Conservation (phyloP, 305 asterid species). For the Plantago rigida region DNA sequence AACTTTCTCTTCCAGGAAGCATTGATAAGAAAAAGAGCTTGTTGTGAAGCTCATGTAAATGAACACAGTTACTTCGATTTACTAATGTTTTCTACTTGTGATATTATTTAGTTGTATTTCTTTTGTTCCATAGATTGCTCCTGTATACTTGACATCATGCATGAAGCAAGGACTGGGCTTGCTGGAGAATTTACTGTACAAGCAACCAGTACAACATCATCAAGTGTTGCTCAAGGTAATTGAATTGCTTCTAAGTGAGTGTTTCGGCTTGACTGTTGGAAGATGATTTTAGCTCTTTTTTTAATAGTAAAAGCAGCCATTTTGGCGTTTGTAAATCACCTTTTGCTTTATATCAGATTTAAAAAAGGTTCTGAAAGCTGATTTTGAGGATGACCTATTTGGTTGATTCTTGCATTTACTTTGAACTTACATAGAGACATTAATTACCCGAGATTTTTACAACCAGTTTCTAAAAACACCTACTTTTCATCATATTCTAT, state of each 20-base stretch:
- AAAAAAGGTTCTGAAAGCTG: too few relatives aligned
- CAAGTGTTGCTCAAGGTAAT: constrained; percentile 75
- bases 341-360: too few relatives aligned
- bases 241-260: constrained; percentile 4
- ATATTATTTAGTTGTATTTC: constrained; percentile 13
- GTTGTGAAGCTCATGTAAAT: neutral
- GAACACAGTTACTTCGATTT: neutral
- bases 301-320: too few relatives aligned
- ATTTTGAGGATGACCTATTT: too few relatives aligned
- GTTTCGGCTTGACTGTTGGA: too few relatives aligned
- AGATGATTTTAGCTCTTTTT: too few relatives aligned
- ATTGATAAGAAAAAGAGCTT: neutral
- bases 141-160: constrained; percentile 79
- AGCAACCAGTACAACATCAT: constrained; percentile 74
- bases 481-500: too few relatives aligned
- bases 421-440: too few relatives aligned
- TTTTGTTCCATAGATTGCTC: constrained; percentile 57
- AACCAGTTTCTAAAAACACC: too few relatives aligned
- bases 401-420: too few relatives aligned
- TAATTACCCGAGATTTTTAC: too few relatives aligned
- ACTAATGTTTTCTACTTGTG: constrained; percentile 7
- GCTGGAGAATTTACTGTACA: constrained; percentile 64
- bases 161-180: constrained; percentile 73
- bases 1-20: neutral
- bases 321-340: too few relatives aligned